A percentile compares a stretch with the other conserved stretches of the same genome.
phyloP scores from a whole-genome alignment of 2,329 filamentous ascomycete genomes.

The Canariomyces notabilis region DNA sequence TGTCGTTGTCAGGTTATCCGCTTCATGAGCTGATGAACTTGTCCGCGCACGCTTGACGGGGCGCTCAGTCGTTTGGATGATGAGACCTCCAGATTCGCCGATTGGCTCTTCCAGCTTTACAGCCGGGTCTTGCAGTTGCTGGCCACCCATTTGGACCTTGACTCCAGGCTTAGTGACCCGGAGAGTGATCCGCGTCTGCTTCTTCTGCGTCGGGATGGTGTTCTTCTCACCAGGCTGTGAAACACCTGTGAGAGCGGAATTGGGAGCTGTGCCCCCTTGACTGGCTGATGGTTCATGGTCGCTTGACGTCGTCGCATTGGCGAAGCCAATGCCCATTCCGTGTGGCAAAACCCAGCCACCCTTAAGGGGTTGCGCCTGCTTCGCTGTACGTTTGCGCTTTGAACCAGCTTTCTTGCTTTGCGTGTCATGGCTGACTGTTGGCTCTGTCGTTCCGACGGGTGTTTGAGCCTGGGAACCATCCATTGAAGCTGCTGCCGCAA shows the following conservation, averaged over 20 bases:
- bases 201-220: background rate
- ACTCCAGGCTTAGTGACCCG: slow-evolving; percentile 4
- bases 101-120: slow-evolving; percentile 5
- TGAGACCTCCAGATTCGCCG: background rate
- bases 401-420: background rate
- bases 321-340: slow-evolving; percentile 15
- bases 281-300: too few species aligned
- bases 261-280: background rate
- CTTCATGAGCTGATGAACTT: background rate
- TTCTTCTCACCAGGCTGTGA: background rate
- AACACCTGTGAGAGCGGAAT: background rate
- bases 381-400: slow-evolving; percentile 10
- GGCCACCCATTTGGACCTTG: background rate
- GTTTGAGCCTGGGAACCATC: background rate
- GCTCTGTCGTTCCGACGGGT: too few species aligned
- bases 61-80: background rate
- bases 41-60: slow-evolving; percentile 5
- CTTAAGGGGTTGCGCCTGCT: slow-evolving; percentile 8
- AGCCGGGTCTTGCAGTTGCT: background rate
- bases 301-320: background rate
- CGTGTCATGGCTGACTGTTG: background rate
- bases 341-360: slow-evolving; percentile 17
- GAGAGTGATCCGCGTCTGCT: slow-evolving; percentile 1
- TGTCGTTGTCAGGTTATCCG: background rate
- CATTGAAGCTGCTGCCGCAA: background rate